Conservation (phyloP, 768 basidiomycete species). For the Calocera cornea region DNA sequence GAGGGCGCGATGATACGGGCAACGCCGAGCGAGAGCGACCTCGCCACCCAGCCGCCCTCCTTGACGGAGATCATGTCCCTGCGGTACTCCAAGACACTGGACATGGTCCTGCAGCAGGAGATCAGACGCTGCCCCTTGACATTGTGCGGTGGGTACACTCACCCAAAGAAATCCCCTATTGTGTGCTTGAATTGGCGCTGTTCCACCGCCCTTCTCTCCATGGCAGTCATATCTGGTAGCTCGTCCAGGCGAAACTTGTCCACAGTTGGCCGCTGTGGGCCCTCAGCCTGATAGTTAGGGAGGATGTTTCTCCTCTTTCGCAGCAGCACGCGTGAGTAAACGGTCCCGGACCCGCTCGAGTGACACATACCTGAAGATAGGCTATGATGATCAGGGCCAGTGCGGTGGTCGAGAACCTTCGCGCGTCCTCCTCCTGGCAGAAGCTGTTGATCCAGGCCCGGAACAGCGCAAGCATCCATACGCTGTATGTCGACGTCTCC, state of each 20-base stretch:
- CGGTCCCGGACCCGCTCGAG: background rate
- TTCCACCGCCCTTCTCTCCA: too few species aligned
- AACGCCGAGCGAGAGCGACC: too few species aligned
- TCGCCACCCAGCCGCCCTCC: background rate
- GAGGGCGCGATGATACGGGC: background rate
- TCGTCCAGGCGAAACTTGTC: too few species aligned
- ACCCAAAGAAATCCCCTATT: background rate
- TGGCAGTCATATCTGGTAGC: too few species aligned
- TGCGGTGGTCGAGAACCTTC: background rate
- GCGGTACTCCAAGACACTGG: background rate
- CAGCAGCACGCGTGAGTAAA: background rate
- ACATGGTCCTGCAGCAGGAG: background rate
- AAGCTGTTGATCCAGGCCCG: background rate
- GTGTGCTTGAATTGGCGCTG: background rate
- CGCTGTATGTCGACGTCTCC: background rate
- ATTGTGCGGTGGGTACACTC: background rate
- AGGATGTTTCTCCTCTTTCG: background rate
- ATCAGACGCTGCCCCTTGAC: background rate
- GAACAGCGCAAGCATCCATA: background rate
- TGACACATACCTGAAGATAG: background rate
- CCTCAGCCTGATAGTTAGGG: background rate
- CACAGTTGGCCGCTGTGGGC: background rate
- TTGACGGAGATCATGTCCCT: background rate
- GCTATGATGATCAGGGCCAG: background rate
- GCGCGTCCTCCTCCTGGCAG: background rate